Evolutionary conservation across 495 filamentous ascomycete species (phyloP).

Genomic region (Trypethelium eluteriae): DNA sequence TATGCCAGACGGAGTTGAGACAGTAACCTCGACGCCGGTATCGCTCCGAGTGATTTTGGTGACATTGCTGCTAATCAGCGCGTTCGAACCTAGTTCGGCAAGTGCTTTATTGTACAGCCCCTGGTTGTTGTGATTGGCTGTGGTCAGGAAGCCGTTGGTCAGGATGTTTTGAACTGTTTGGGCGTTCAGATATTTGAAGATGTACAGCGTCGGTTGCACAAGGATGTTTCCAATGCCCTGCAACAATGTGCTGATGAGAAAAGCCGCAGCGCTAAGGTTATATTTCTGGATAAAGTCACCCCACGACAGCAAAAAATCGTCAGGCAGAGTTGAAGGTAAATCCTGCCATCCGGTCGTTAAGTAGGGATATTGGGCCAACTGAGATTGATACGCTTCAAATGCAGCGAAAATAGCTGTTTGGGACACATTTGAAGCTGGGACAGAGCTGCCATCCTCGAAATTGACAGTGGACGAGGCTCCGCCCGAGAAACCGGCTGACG

Average conservation of each 20-base stretch:
- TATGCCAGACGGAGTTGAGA: slow-evolving; percentile 33
- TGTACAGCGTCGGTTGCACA: slow-evolving; percentile 30
- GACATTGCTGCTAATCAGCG: slow-evolving; percentile 33
- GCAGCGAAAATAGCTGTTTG: slow-evolving; percentile 23
- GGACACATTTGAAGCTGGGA: slow-evolving; percentile 12
- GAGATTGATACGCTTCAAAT: slow-evolving; percentile 28
- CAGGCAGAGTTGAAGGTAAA: slow-evolving; percentile 40
- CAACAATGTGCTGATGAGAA: slow-evolving; percentile 28
- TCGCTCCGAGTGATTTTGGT: slow-evolving; percentile 27
- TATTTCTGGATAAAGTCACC: slow-evolving; percentile 41
- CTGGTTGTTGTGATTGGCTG: slow-evolving; percentile 34
- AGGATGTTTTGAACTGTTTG: slow-evolving; percentile 20
- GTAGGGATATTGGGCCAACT: slow-evolving; percentile 38
- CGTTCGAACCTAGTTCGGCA: slow-evolving; percentile 29
- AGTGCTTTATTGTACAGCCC: slow-evolving; percentile 40
- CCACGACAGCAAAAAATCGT: slow-evolving; percentile 39
- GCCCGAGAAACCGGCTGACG: slow-evolving; percentile 7
- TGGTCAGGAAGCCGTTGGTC: slow-evolving; percentile 30
- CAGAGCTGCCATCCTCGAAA: slow-evolving; percentile 27
- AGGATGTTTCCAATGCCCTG: slow-evolving; percentile 40
- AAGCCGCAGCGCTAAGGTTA: slow-evolving; percentile 31
- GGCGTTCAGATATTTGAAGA: slow-evolving; percentile 22
- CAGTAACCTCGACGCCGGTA: slow-evolving; percentile 28
- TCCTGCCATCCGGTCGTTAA: slow-evolving; percentile 34
- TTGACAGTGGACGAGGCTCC: slow-evolving; percentile 17